Evolutionary conservation across 352 stramenopile genomes (phyloP).

Genomic region (Thalassiosira exigua): DNA sequence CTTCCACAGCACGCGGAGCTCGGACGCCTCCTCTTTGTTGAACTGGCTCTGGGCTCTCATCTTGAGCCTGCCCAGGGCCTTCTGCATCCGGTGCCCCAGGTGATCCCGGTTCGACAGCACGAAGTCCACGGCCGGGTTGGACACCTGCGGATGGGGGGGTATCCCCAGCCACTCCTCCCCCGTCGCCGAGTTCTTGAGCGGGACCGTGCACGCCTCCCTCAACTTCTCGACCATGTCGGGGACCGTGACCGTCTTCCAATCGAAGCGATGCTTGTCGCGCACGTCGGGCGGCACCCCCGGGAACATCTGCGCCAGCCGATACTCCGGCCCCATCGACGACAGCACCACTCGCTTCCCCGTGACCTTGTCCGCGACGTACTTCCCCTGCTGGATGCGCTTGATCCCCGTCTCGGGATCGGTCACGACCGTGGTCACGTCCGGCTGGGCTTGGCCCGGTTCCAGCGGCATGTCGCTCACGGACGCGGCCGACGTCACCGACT

Average conservation of each 20-base stretch:
- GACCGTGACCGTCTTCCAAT: conserved; percentile 73
- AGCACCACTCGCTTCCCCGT: conserved; percentile 78
- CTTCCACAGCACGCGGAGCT: conserved; percentile 66
- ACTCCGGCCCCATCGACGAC: conserved; percentile 66
- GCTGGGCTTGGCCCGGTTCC: conserved; percentile 48
- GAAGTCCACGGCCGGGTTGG: conserved; percentile 79
- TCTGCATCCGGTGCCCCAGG: conserved; percentile 72
- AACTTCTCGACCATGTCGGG: conserved; percentile 73
- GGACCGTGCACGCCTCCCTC: conserved; percentile 60
- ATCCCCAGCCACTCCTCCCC: conserved; percentile 52
- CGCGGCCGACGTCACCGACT: conserved; percentile 46
- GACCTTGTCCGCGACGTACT: conserved; percentile 82
- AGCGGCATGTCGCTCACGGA: conserved; percentile 47
- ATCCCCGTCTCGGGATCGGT: conserved; percentile 81
- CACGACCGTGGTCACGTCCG: conserved; percentile 72
- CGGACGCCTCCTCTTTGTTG: conserved; percentile 58
- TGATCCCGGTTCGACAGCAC: conserved; percentile 79
- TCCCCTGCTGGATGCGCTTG: conserved; percentile 76
- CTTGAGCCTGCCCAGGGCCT: conserved; percentile 68
- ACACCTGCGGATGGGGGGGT: conserved; percentile 70
- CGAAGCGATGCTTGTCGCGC: conserved; percentile 67
- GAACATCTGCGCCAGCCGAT: conserved; percentile 82
- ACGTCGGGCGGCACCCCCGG: conserved; percentile 69
- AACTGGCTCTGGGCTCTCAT: conserved; percentile 63
- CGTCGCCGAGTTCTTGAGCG: conserved; percentile 56